These are phyloP conservation scores for Candida ponderosae DNA, from an alignment of 805 yeast genomes.

Conservation along the genomic window DNA sequence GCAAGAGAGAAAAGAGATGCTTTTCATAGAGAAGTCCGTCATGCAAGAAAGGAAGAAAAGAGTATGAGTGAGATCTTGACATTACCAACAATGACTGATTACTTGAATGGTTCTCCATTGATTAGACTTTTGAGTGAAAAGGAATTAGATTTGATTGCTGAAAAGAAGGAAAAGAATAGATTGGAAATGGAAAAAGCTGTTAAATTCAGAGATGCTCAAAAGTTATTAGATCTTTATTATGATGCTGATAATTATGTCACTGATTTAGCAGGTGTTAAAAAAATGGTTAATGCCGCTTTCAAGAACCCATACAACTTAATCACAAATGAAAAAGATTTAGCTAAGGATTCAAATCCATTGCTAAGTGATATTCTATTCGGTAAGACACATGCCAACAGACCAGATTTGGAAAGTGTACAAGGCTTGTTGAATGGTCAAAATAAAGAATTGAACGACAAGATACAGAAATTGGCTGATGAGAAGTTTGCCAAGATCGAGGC, in stretches of 20 bases:
- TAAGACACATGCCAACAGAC: conserved; percentile 20
- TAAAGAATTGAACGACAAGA: conserved; percentile 19
- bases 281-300: conserved; percentile 52
- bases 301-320: conserved; percentile 13
- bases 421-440: conserved; percentile 27
- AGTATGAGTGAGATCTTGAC: conserved; percentile 47
- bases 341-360: conserved; percentile 12
- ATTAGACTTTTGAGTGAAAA: conserved; percentile 67
- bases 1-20: conserved; percentile 18
- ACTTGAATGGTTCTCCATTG: conserved; percentile 57
- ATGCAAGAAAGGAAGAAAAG: conserved; percentile 26
- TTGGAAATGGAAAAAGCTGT: conserved; percentile 42
- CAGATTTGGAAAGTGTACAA: conserved; percentile 26
- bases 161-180: conserved; percentile 65
- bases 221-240: conserved; percentile 65
- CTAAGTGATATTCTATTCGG: conserved; percentile 29
- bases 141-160: conserved; percentile 47
- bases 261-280: conserved; percentile 57
- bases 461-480: conserved; percentile 5
- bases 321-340: conserved; percentile 18
- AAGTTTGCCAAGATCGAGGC: background rate
- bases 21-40: too few species aligned
- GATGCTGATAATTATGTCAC: conserved; percentile 62
- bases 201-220: conserved; percentile 44
- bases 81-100: conserved; percentile 69